Evolutionary conservation across 1,284 basidiomycete genomes (phyloP).

Genomic region (Schizophyllum amplum): DNA sequence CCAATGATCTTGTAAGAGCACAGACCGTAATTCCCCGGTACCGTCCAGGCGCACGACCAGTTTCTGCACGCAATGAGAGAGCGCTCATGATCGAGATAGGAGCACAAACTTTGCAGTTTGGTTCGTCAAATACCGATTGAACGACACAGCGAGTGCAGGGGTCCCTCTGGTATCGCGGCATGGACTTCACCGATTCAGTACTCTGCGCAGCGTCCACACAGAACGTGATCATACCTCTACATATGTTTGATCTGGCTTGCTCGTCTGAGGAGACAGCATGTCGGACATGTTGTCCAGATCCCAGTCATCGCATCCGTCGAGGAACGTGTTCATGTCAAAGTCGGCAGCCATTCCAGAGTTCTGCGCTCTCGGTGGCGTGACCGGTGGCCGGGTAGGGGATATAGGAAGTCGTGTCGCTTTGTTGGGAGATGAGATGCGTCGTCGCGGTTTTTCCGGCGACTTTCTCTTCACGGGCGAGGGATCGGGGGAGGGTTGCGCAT

Average conservation of each 20-base stretch:
- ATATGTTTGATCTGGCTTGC: constrained; percentile 14
- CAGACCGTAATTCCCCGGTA: constrained; percentile 30
- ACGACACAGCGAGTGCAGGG: constrained; percentile 46
- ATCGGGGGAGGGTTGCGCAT: constrained; percentile 32
- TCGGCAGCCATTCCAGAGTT: constrained; percentile 15
- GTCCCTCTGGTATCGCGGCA: constrained; percentile 19
- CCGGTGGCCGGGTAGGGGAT: constrained; percentile 5
- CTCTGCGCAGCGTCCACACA: not conserved
- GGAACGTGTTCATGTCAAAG: constrained; percentile 30
- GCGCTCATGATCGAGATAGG: constrained; percentile 2
- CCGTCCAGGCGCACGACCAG: constrained; percentile 35
- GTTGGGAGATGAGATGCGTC: constrained; percentile 16
- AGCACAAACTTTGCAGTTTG: constrained; percentile 30
- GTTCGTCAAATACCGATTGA: constrained; percentile 26
- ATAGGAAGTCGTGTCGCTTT: constrained; percentile 3
- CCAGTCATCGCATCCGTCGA: constrained; percentile 55
- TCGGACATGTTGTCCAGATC: constrained; percentile 38
- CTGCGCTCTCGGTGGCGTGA: constrained; percentile 8
- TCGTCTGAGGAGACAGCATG: constrained; percentile 32
- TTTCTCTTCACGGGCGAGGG: constrained; percentile 17
- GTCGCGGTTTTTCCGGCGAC: constrained; percentile 7
- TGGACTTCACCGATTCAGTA: constrained; percentile 14
- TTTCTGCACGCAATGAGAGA: constrained; percentile 23
- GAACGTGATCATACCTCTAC: not conserved
- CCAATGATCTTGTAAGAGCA: constrained; percentile 66